Evolutionary conservation across 2,329 filamentous ascomycete species (phyloP).

Genomic region (Fusarium sp.): DNA sequence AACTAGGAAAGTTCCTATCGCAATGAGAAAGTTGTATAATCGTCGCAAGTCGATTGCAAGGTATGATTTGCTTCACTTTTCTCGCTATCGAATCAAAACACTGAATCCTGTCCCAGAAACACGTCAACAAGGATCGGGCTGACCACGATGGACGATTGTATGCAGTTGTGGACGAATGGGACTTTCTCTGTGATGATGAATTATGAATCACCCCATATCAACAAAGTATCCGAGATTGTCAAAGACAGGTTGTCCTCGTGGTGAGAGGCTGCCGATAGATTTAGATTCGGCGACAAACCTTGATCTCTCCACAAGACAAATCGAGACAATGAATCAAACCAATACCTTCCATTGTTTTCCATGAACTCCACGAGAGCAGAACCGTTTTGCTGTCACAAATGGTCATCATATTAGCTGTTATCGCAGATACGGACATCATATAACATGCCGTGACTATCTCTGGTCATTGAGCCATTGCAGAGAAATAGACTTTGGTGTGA

Average conservation of each 20-base stretch:
- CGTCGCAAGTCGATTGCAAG: neutral
- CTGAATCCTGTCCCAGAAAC: neutral
- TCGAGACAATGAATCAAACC: neutral
- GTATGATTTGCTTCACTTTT: neutral
- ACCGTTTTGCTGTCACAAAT: neutral
- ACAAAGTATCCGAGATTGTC: neutral
- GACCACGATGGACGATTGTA: neutral
- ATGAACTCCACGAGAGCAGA: neutral
- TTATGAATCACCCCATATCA: neutral
- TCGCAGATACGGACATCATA: neutral
- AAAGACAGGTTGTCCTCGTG: neutral
- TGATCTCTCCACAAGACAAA: neutral
- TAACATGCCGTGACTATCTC: neutral
- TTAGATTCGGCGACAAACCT: neutral
- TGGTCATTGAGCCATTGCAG: neutral
- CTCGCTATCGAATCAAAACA: neutral
- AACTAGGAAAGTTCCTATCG: too few relatives aligned
- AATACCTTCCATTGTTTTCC: neutral
- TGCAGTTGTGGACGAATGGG: neutral
- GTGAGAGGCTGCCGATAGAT: neutral
- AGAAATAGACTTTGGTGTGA: neutral
- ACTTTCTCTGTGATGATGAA: too few relatives aligned
- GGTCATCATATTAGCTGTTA: neutral
- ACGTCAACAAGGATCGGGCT: neutral
- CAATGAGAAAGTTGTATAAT: neutral